A percentile compares a stretch with the other conserved stretches of the same genome.
Evolutionary conservation across 768 basidiomycete species (phyloP).

Genomic region (Pleurotus tuber-regium): DNA sequence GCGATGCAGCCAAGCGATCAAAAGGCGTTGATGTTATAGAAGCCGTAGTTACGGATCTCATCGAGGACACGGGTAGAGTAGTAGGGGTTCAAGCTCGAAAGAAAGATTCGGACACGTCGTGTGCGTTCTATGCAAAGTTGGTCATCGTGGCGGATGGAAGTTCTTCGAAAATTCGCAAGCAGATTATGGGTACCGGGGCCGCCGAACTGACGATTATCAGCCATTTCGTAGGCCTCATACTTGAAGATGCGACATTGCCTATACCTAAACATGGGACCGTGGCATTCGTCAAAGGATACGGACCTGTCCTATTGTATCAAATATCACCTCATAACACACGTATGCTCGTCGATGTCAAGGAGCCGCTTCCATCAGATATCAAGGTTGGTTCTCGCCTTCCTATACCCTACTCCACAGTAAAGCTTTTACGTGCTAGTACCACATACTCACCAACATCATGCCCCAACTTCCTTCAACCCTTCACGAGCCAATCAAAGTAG

Average conservation of each 20-base stretch:
- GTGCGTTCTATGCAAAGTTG: conserved; percentile 65
- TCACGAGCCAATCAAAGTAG: conserved; percentile 58
- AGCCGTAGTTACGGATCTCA: conserved; percentile 75
- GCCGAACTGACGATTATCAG: conserved; percentile 57
- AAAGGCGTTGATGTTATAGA: conserved; percentile 80
- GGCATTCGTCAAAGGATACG: conserved; percentile 70
- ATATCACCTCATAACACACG: conserved; percentile 86
- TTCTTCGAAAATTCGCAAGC: conserved; percentile 84
- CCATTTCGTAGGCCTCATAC: conserved; percentile 82
- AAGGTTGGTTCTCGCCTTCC: conserved; percentile 49
- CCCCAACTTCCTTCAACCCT: conserved; percentile 80
- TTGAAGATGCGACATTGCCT: conserved; percentile 76
- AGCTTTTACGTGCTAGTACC: conserved; percentile 48
- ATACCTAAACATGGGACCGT: conserved; percentile 83
- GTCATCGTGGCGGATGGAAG: conserved; percentile 93
- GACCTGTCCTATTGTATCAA: conserved; percentile 92
- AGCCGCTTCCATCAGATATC: conserved; percentile 77
- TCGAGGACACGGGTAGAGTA: conserved; percentile 56
- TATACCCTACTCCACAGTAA: no score
- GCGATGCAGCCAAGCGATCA: conserved; percentile 59
- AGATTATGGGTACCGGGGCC: conserved; percentile 53
- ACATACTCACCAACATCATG: conserved; percentile 70
- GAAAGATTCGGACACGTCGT: conserved; percentile 32
- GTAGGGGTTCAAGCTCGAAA: conserved; percentile 66
- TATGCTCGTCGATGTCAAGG: conserved; percentile 89